A percentile compares a stretch with the other conserved stretches of the same genome.
These are phyloP conservation scores for Trypanosoma cruzi DNA, from an alignment of 208 protist species.

Conservation along the genomic window DNA sequence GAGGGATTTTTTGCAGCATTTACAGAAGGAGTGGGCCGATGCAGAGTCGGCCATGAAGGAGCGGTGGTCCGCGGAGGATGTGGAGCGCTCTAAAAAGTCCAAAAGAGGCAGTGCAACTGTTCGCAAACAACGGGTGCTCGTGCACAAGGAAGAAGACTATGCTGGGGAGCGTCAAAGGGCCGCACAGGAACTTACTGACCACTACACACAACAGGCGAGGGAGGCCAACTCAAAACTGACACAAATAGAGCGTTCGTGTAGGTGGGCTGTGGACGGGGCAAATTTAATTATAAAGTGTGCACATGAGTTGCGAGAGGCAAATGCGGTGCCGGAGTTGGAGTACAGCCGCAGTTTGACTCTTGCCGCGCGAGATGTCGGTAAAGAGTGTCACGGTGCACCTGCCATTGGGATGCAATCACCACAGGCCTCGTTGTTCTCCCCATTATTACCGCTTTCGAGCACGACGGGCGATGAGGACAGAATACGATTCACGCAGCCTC, in stretches of 20 bases:
- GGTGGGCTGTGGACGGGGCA: slow-evolving; percentile 63
- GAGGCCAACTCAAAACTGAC: slow-evolving; percentile 35
- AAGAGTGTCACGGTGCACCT: slow-evolving; percentile 20
- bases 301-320: slow-evolving; percentile 42
- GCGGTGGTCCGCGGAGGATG: slow-evolving; percentile 58
- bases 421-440: too few species aligned
- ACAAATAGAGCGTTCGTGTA: slow-evolving; percentile 42
- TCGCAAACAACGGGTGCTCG: slow-evolving; percentile 1
- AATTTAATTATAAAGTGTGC: slow-evolving; percentile 70
- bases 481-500: too few species aligned
- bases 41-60: slow-evolving; percentile 45
- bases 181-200: slow-evolving; percentile 22
- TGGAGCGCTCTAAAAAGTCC: slow-evolving; percentile 35
- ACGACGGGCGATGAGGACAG: not conserved
- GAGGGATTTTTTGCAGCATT: slow-evolving; percentile 35
- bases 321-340: slow-evolving; percentile 37
- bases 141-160: slow-evolving; percentile 23
- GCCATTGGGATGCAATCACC: slow-evolving; percentile 1
- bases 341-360: slow-evolving; percentile 62
- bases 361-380: slow-evolving; percentile 56
- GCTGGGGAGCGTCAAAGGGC: slow-evolving; percentile 18
- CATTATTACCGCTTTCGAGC: not conserved
- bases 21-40: slow-evolving; percentile 38
- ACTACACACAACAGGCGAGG: slow-evolving; percentile 17
- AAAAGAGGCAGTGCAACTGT: slow-evolving; percentile 7